Evolutionary conservation across 495 filamentous ascomycete species (phyloP).

Genomic region (Neurospora discreta): DNA sequence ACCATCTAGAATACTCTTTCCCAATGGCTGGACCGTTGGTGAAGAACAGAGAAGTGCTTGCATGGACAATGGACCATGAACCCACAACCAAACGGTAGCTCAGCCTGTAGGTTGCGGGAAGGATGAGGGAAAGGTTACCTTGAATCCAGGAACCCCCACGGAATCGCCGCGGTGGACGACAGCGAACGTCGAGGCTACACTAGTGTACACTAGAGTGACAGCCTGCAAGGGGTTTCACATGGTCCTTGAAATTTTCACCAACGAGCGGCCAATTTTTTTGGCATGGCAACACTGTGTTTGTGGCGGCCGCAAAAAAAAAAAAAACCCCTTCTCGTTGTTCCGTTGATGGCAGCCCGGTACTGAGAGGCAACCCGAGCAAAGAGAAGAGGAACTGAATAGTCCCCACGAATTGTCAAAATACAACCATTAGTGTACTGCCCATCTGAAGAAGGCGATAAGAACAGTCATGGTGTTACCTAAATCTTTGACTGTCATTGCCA

Average conservation of each 20-base stretch:
- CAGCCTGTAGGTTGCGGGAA: conserved; percentile 8
- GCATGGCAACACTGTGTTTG: conserved; percentile 10
- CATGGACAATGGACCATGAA: conserved; percentile 9
- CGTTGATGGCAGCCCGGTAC: background rate
- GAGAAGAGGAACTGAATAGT: background rate
- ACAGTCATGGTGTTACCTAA: background rate
- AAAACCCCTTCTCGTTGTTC: background rate
- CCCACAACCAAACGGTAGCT: background rate
- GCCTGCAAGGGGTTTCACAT: conserved; percentile 15
- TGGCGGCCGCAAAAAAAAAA: background rate
- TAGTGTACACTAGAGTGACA: conserved; percentile 2
- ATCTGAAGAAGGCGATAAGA: background rate
- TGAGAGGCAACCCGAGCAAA: background rate
- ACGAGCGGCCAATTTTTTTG: conserved; percentile 10
- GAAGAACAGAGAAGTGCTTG: conserved; percentile 6
- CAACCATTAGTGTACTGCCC: background rate
- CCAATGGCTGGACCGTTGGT: background rate
- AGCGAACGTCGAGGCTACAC: background rate
- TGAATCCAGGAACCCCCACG: conserved; percentile 1
- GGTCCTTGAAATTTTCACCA: conserved; percentile 15
- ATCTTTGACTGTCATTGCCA: background rate
- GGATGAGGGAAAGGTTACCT: conserved; percentile 1
- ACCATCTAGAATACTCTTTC: background rate
- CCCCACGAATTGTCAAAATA: background rate
- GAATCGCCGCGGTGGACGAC: background rate